Percentiles rank a stretch among this genome's conserved stretches.
Conservation (phyloP, 208 protist species). For the Leishmania tropica region DNA sequence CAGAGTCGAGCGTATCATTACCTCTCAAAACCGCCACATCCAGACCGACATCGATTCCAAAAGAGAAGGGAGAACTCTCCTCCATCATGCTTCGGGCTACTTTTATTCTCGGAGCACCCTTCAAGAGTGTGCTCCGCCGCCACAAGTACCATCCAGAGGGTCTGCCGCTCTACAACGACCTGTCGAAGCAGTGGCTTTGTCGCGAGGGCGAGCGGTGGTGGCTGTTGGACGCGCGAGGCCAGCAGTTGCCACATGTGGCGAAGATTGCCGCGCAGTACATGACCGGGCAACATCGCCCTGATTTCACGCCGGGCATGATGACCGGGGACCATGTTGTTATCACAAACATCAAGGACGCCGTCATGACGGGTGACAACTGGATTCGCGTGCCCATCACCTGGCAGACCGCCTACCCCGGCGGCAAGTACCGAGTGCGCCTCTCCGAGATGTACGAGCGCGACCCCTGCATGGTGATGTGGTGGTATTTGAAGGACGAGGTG, state of each 20-base stretch:
- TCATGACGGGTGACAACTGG: conserved; percentile 91
- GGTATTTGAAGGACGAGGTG: conserved; percentile 91
- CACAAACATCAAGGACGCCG: conserved; percentile 90
- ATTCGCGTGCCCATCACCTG: conserved; percentile 91
- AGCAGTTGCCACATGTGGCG: conserved; percentile 87
- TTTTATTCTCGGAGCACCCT: conserved; percentile 46
- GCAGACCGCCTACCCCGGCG: conserved; percentile 91
- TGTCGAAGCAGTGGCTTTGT: conserved; percentile 92
- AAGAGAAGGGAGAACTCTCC: not conserved
- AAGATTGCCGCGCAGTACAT: conserved; percentile 88
- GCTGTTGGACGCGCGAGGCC: conserved; percentile 85
- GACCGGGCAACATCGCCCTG: conserved; percentile 86
- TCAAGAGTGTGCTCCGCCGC: conserved; percentile 91
- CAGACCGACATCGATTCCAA: not conserved
- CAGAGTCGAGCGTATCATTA: not conserved
- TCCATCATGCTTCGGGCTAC: conserved; percentile 57
- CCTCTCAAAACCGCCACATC: not conserved
- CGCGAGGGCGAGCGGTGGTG: conserved; percentile 92
- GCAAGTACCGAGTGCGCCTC: conserved; percentile 89
- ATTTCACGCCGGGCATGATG: conserved; percentile 92
- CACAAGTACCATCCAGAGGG: conserved; percentile 91
- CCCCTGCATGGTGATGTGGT: conserved; percentile 94
- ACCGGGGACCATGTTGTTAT: conserved; percentile 91
- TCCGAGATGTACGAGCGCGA: conserved; percentile 94
- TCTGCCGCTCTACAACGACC: conserved; percentile 88